phyloP scores from a whole-genome alignment of 306 rosid genomes.

The Cicer chorassanicum region DNA sequence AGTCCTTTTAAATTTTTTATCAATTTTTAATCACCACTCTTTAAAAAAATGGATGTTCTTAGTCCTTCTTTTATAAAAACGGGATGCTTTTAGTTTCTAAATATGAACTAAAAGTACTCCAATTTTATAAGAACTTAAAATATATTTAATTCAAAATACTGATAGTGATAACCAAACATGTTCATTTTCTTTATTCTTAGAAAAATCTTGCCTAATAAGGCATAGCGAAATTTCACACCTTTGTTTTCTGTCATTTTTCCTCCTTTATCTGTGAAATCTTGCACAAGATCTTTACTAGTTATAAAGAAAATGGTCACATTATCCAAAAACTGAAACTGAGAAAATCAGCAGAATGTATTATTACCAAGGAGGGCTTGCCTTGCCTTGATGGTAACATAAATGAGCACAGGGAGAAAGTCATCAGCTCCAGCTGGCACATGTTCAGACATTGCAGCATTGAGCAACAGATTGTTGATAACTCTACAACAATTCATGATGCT shows the following conservation, averaged over 20 bases:
- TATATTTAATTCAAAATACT: not conserved
- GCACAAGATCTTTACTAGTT: too few species aligned
- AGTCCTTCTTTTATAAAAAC: too few species aligned
- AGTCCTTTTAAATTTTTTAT: too few species aligned
- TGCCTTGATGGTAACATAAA: slow-evolving; percentile 84
- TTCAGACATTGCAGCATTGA: slow-evolving; percentile 68
- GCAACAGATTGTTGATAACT: slow-evolving; percentile 73
- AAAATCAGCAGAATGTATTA: slow-evolving; percentile 49
- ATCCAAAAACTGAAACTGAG: slow-evolving; percentile 13
- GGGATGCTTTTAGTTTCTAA: too few species aligned
- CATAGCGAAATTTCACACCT: too few species aligned
- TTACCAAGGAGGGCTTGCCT: slow-evolving; percentile 86
- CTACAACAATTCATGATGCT: slow-evolving; percentile 73
- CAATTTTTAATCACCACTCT: too few species aligned
- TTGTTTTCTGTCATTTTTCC: too few species aligned
- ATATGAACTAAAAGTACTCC: too few species aligned
- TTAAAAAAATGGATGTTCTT: too few species aligned
- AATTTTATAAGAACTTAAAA: too few species aligned
- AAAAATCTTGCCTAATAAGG: too few species aligned
- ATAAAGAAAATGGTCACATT: not conserved
- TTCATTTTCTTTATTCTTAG: not conserved
- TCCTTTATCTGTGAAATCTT: too few species aligned
- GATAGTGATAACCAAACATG: not conserved
- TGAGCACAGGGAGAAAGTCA: slow-evolving; percentile 81
- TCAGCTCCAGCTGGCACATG: slow-evolving; percentile 77